Percentiles rank a stretch among this genome's conserved stretches.
These are phyloP conservation scores for Cladosporium sp. DNA, from an alignment of 2,329 filamentous ascomycete species.

Conservation along the genomic window DNA sequence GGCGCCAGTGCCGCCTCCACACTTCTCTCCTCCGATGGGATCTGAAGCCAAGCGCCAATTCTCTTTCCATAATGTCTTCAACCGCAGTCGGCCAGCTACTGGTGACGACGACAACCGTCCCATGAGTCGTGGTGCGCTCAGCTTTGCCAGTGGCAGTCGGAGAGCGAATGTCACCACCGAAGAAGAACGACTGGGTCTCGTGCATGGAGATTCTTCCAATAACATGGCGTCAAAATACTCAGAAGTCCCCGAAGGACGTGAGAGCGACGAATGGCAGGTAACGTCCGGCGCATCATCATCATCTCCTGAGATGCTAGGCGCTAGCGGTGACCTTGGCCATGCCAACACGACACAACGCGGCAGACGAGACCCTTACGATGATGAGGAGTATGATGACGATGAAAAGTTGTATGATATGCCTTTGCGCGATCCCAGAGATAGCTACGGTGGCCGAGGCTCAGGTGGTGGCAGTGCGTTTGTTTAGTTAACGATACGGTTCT, in stretches of 20 bases:
- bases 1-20: slow-evolving; percentile 54
- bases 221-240: slow-evolving; percentile 14
- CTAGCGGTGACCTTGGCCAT: slow-evolving; percentile 22
- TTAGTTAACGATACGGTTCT: slow-evolving; percentile 6
- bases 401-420: slow-evolving; percentile 23
- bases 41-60: slow-evolving; percentile 66
- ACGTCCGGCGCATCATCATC: slow-evolving; percentile 23
- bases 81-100: slow-evolving; percentile 44
- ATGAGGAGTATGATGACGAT: slow-evolving; percentile 20
- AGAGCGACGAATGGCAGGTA: slow-evolving; percentile 32
- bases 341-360: slow-evolving; percentile 4
- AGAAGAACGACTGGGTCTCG: slow-evolving; percentile 35
- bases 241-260: slow-evolving; percentile 15
- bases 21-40: slow-evolving; percentile 24
- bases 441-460: slow-evolving; percentile 4
- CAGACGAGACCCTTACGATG: slow-evolving; percentile 15
- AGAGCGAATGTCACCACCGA: slow-evolving; percentile 29
- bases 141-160: slow-evolving; percentile 26
- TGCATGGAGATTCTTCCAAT: slow-evolving; percentile 29
- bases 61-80: slow-evolving; percentile 85
- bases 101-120: slow-evolving; percentile 26
- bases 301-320: slow-evolving; percentile 25
- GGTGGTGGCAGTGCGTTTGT: slow-evolving; percentile 18
- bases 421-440: slow-evolving; percentile 18
- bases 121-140: slow-evolving; percentile 30